Base-by-base conservation (phyloP, 805 yeast species). In the Metschnikowia matae region DNA sequence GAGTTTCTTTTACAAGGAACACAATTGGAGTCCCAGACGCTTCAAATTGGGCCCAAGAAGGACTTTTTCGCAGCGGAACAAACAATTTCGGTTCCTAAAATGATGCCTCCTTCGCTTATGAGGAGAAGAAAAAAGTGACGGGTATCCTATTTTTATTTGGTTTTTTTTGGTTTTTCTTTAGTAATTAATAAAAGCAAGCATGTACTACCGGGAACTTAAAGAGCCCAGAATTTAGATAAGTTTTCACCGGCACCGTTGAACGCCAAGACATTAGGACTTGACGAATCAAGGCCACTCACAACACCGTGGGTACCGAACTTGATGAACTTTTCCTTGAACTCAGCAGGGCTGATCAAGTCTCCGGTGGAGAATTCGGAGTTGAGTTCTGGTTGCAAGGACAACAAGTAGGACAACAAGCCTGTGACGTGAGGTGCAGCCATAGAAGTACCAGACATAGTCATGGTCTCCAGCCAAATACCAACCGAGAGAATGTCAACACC, bases 401-500 rank as follows among this genome's bases (percentile, higher is more conserved):
- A 60, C 37, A 83, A 58, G 36, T 79, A 70, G 0, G 85, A 86
- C 15, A 73, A 78, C 38, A 83, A 56, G 0, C 95, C 95, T 1
- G 88, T 73, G n/a, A 85, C 83, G 5, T 79, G 73, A 0, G 95
- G 95, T 2, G 91, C 69, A 2, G 92, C 82, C 94, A 87, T 87
- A 3, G 94, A 87, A 0, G 94, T 87, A 0, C 95, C 95, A 2
- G 89, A 81, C 59, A 82, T 50, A 23, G 48, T 42, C 31, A 50
- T 46, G 37, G 58, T 40, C 46, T 55, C 57, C 41, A 31, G 50
- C 55, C 54, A 49, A 23, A 48, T 53, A 5, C 57, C 54, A 21
- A 53, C 58, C 40, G 96, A 89, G 58, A 85, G 76, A 54, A 92
- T 82, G 67, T 89, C 85, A 62, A 89, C 84, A 64, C 99, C 99